Conservation (phyloP, 768 basidiomycete species). For the Mycena sanguinolenta region DNA sequence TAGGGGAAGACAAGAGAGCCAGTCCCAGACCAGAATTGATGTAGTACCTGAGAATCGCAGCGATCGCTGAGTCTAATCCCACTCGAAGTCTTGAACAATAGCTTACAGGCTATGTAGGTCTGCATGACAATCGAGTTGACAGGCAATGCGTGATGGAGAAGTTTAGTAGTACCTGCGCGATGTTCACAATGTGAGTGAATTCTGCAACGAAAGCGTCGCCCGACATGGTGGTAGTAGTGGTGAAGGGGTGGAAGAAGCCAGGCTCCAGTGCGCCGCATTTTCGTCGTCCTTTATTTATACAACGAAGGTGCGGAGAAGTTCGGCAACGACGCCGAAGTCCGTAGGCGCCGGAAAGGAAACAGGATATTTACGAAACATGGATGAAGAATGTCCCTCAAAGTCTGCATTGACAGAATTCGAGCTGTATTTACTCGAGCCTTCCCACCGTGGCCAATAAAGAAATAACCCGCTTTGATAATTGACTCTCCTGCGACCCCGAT, state of each 20-base stretch:
- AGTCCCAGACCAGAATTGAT: constrained; percentile 36
- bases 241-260: background rate
- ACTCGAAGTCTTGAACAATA: background rate
- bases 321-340: background rate
- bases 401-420: too few species aligned
- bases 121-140: background rate
- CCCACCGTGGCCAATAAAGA: too few species aligned
- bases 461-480: too few species aligned
- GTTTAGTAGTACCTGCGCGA: constrained; percentile 9
- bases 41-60: constrained; percentile 24
- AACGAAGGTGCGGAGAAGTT: background rate
- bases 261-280: background rate
- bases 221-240: constrained; percentile 30
- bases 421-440: too few species aligned
- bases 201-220: background rate
- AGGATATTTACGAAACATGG: background rate
- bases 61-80: background rate
- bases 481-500: too few species aligned
- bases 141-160: too few species aligned
- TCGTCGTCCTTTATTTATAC: constrained; percentile 8
- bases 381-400: too few species aligned
- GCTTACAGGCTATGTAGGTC: constrained; percentile 36
- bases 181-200: constrained; percentile 21
- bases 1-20: constrained; percentile 38
- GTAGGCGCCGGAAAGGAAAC: constrained; percentile 1